Evolutionary conservation across 2,329 filamentous ascomycete genomes (phyloP).

Genomic region (Colletotrichum scovillei): DNA sequence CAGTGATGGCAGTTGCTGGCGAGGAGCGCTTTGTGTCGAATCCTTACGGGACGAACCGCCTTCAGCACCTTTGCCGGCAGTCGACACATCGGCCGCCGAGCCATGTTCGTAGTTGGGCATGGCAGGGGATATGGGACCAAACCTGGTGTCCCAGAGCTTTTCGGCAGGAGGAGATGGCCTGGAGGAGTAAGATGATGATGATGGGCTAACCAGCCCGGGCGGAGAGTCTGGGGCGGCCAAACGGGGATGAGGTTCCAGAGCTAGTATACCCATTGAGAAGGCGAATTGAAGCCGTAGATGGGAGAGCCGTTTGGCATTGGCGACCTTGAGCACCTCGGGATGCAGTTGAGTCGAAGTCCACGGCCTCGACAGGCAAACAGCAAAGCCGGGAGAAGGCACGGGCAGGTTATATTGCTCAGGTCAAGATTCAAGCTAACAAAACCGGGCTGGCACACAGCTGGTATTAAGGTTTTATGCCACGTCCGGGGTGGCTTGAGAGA

Average conservation of each 20-base stretch:
- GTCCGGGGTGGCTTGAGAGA: constrained; percentile 21
- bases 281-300: constrained; percentile 20
- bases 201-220: constrained; percentile 64
- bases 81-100: constrained; percentile 55
- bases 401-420: background rate
- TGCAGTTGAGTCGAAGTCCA: background rate
- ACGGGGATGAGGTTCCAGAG: constrained; percentile 61
- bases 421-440: background rate
- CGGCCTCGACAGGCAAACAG: background rate
- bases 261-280: constrained; percentile 67
- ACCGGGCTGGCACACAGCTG: constrained; percentile 10
- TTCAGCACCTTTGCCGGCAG: constrained; percentile 50
- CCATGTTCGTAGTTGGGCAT: constrained; percentile 69
- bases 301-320: constrained; percentile 20
- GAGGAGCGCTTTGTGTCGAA: constrained; percentile 43
- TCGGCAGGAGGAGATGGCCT: constrained; percentile 56
- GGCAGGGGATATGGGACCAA: constrained; percentile 60
- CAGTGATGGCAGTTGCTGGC: constrained; percentile 65
- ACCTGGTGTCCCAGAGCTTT: constrained; percentile 52
- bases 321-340: constrained; percentile 1
- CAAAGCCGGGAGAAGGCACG: background rate
- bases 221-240: constrained; percentile 65
- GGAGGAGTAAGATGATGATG: constrained; percentile 59
- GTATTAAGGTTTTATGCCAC: constrained; percentile 27
- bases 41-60: constrained; percentile 51